Conservation (phyloP, 306 rosid species). For the Spatholobus suberectus region DNA sequence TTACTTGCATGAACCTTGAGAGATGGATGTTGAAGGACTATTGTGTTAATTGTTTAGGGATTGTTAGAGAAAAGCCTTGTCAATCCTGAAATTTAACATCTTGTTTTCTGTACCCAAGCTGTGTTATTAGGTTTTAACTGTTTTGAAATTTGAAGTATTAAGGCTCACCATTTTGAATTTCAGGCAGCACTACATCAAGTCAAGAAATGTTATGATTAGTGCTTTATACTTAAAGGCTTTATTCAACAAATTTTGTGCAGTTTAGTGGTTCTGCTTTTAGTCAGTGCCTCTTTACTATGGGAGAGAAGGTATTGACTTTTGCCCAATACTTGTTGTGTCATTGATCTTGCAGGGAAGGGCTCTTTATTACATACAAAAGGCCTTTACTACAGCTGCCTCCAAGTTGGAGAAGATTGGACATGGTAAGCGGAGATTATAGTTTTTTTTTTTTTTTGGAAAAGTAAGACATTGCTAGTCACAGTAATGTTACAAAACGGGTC, state of each 20-base stretch:
- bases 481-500: too few species aligned
- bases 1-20: too few species aligned
- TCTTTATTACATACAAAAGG: slow-evolving; percentile 79
- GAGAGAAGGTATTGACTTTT: slow-evolving; percentile 28
- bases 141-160: background rate
- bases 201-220: background rate
- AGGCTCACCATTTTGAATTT: slow-evolving; percentile 1
- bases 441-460: background rate
- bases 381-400: slow-evolving; percentile 86
- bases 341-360: slow-evolving; percentile 76
- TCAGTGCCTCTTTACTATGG: too few species aligned
- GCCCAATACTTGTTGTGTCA: slow-evolving; percentile 40
- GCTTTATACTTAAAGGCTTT: background rate
- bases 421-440: slow-evolving; percentile 47
- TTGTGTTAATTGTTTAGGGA: too few species aligned
- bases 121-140: slow-evolving; percentile 13
- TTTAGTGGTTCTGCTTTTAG: background rate
- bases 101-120: background rate
- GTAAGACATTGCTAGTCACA: background rate
- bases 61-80: slow-evolving; percentile 1
- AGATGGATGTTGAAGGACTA: too few species aligned
- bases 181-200: background rate
- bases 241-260: background rate
- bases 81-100: background rate
- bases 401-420: slow-evolving; percentile 97